phyloP scores from a whole-genome alignment of 805 yeast species.

The Scheffersomyces stipitis region DNA sequence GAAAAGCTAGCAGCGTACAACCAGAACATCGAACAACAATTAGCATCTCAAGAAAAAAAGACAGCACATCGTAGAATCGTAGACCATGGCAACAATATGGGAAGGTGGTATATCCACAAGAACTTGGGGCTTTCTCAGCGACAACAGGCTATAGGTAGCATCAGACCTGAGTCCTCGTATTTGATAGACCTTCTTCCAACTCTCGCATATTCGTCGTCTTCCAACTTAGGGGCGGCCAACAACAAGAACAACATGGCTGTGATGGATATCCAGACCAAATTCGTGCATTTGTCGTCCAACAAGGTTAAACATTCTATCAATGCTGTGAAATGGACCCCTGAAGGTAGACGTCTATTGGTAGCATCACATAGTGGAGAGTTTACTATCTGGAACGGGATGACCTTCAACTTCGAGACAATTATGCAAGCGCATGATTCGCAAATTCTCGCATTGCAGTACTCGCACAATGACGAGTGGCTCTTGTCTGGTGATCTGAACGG shows the following conservation, averaged over 20 bases:
- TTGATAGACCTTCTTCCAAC: constrained; percentile 68
- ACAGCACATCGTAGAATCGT: constrained; percentile 65
- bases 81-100: constrained; percentile 76
- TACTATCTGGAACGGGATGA: constrained; percentile 94
- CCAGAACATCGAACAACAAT: constrained; percentile 41
- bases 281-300: constrained; percentile 87
- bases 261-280: constrained; percentile 71
- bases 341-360: constrained; percentile 85
- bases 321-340: constrained; percentile 95
- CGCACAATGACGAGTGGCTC: constrained; percentile 93
- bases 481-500: constrained; percentile 94
- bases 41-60: constrained; percentile 49
- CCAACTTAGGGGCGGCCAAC: constrained; percentile 23
- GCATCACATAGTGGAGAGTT: constrained; percentile 94
- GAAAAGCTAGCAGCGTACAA: constrained; percentile 25
- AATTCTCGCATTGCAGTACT: constrained; percentile 73
- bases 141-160: constrained; percentile 44
- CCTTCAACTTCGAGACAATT: constrained; percentile 92
- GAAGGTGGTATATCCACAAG: constrained; percentile 54
- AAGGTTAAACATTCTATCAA: constrained; percentile 90
- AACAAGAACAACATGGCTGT: constrained; percentile 41
- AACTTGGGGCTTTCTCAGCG: constrained; percentile 38
- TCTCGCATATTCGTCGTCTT: constrained; percentile 46
- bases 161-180: constrained; percentile 70
- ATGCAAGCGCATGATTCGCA: constrained; percentile 98